phyloP scores from a whole-genome alignment of 148 eudicot genomes.

The Oxyria digyna region DNA sequence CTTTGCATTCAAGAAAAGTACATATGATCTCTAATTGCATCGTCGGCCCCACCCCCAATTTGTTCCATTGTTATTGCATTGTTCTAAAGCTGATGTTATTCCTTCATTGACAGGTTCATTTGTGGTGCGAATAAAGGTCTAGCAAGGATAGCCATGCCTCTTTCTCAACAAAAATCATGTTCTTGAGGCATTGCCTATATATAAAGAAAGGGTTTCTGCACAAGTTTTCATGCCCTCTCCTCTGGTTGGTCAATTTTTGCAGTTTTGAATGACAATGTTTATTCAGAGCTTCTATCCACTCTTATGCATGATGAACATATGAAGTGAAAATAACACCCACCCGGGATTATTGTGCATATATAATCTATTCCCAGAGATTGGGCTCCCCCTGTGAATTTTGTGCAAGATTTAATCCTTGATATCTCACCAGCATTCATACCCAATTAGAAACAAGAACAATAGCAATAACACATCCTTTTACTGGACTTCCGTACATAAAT shows the following conservation, averaged over 20 bases:
- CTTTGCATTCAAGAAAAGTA: too few species aligned
- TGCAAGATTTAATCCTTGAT: not conserved
- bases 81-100: not conserved
- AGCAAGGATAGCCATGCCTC: constrained; percentile 9
- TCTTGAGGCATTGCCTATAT: not conserved
- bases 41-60: not conserved
- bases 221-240: not conserved
- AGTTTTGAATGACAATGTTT: not conserved
- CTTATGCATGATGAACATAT: too few species aligned
- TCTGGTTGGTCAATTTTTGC: not conserved
- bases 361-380: too few species aligned
- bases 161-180: not conserved
- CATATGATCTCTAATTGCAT: constrained; percentile 27
- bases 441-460: not conserved
- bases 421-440: not conserved
- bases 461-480: not conserved
- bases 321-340: too few species aligned
- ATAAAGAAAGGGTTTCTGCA: not conserved
- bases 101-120: constrained; percentile 62
- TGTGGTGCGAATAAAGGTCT: constrained; percentile 51
- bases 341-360: too few species aligned
- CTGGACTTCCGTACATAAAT: not conserved
- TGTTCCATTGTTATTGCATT: not conserved
- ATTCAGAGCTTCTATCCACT: too few species aligned
- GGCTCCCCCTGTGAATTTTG: not conserved